phyloP scores from a whole-genome alignment of 164 flowering plant genomes.

The Sedum album region DNA sequence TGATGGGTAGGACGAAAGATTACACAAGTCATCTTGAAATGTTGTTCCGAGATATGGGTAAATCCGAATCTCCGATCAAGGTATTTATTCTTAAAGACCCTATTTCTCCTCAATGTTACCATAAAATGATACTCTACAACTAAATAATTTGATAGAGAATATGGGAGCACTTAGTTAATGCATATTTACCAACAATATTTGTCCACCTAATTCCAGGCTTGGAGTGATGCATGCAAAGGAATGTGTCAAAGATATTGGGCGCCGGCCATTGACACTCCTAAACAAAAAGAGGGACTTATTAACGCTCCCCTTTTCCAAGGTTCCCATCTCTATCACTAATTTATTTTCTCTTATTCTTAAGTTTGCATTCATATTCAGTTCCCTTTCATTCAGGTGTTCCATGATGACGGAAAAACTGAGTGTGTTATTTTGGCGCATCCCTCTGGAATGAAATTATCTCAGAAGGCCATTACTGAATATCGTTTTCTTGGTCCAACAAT shows the following conservation, averaged over 20 bases:
- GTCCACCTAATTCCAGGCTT: slow-evolving; percentile 31
- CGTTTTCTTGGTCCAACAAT: slow-evolving; percentile 82
- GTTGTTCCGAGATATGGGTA: slow-evolving; percentile 50
- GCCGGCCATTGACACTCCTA: slow-evolving; percentile 80
- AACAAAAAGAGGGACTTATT: slow-evolving; percentile 66
- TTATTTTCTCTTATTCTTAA: background rate
- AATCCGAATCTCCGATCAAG: slow-evolving; percentile 39
- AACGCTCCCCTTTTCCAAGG: slow-evolving; percentile 85
- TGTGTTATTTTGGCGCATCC: slow-evolving; percentile 60
- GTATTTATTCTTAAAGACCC: slow-evolving; percentile 19
- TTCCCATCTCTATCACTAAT: slow-evolving; percentile 13
- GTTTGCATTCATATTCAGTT: background rate
- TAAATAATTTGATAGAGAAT: background rate
- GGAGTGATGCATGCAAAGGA: slow-evolving; percentile 66
- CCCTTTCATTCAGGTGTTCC: slow-evolving; percentile 49
- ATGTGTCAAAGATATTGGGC: slow-evolving; percentile 80
- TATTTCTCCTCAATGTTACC: background rate
- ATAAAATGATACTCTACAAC: background rate
- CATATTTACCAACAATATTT: background rate
- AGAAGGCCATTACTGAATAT: slow-evolving; percentile 80
- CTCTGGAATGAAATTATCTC: slow-evolving; percentile 62
- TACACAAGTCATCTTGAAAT: slow-evolving; percentile 50
- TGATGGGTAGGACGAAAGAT: slow-evolving; percentile 85
- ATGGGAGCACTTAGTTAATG: background rate
- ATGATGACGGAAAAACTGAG: slow-evolving; percentile 83